Conservation (phyloP, 768 basidiomycete genomes). For the Porphyrellus cyaneotinctus region DNA sequence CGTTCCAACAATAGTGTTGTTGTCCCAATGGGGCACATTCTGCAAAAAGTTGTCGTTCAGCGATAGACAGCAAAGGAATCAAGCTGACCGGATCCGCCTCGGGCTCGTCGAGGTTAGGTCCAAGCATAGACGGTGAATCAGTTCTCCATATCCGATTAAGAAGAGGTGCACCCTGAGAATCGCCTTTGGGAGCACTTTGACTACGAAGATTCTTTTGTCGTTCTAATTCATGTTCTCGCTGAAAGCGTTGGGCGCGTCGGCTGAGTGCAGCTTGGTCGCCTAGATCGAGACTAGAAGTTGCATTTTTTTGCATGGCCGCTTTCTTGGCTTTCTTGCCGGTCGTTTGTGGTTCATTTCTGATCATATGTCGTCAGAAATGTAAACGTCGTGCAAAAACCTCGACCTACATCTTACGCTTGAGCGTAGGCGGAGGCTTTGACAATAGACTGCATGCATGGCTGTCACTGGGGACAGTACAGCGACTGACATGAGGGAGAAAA, state of each 20-base stretch:
- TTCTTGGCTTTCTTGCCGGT: conserved; percentile 65
- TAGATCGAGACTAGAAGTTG: conserved; percentile 42
- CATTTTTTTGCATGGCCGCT: conserved; percentile 39
- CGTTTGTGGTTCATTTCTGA: conserved; percentile 37
- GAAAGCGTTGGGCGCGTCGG: conserved; percentile 83
- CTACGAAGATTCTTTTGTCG: conserved; percentile 49
- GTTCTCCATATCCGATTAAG: conserved; percentile 42
- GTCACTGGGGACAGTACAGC: conserved; percentile 20
- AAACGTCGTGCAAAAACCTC: neutral
- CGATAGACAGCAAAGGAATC: neutral
- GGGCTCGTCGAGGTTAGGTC: conserved; percentile 54
- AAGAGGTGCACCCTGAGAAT: conserved; percentile 50
- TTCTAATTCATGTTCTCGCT: conserved; percentile 85
- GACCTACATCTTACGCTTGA: conserved; percentile 71
- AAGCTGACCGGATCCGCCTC: conserved; percentile 65
- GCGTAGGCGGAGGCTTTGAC: conserved; percentile 52
- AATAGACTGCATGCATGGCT: conserved; percentile 42
- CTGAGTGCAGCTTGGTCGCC: conserved; percentile 68
- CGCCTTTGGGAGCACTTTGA: conserved; percentile 39
- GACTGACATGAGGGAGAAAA: neutral
- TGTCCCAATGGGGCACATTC: conserved; percentile 98
- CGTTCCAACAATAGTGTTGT: conserved; percentile 90
- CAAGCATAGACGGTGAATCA: conserved; percentile 49
- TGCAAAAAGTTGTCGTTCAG: conserved; percentile 31
- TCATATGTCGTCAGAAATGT: conserved; percentile 8